Evolutionary conservation across 345 rosid species (phyloP), one percentile per base, ranked within the genome.

Genomic region (Balakata baccata): DNA sequence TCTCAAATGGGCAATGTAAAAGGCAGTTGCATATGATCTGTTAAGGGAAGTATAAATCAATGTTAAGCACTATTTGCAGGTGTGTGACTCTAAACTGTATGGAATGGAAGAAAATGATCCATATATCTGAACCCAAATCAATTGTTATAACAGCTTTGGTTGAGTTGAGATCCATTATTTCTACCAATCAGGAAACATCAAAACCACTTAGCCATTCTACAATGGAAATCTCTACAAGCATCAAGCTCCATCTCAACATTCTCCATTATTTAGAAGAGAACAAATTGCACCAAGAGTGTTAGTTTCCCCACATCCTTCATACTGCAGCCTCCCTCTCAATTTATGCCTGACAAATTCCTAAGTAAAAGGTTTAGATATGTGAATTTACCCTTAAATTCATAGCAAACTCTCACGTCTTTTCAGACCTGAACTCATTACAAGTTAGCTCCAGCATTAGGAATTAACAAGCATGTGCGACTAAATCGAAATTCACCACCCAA

Each of bases 11-110:
- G 51, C n/a, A 23, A 11, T 3, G 43, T 9, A 16, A 43, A 58
- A 57, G 38, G 59, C 11, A 25, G 13, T 58, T 54, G 17, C n/a
- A 70, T 43, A 37, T 45, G 58, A 71, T 71, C 74, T 25, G 3
- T 71, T 2, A 41, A 25, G 18, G 25, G 8, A 59, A 46, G 50
- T 58, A 54, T 16, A 58, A 69, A 6, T 49, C 38, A 29, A 11
- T 5, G 7, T 10, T 56, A 20, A 8, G 52, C 50, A 37, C 16
- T 46, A 37, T 34, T 13, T 29, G 29, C 47, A 37, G 61, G 47
- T 17, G 23, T 7, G 17, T 14, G 56, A 3, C 46, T 41, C 25
- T 3, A 43, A 64, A n/a, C 11, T 9, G 16, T 17, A 4, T 20
- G n/a, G 11, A 64, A 9, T 41, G 51, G 17, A 63, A 38, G 47